Percentiles rank a stretch among this genome's conserved stretches.
Conservation (phyloP, 192 early-diverging fungal genomes). For the Globomyces pollinis-pini region DNA sequence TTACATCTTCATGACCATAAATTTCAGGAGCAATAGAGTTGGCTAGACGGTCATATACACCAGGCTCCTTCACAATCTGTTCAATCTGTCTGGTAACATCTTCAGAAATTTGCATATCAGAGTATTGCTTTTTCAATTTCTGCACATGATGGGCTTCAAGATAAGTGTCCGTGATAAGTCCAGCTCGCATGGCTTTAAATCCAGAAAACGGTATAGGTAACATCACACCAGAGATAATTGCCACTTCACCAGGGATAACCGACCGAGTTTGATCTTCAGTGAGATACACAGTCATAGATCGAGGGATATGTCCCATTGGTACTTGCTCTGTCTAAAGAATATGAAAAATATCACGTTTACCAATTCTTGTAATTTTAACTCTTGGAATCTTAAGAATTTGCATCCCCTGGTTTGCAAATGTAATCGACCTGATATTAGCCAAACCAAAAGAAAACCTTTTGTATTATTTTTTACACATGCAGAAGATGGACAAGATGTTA, state of each 20-base stretch:
- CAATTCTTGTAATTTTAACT: slow-evolving; percentile 94
- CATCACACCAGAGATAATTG: slow-evolving; percentile 77
- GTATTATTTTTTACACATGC: slow-evolving; percentile 73
- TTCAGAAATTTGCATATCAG: slow-evolving; percentile 56
- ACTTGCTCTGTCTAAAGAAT: slow-evolving; percentile 95
- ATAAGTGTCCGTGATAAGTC: slow-evolving; percentile 91
- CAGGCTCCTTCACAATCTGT: slow-evolving; percentile 46
- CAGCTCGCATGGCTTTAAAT: slow-evolving; percentile 81
- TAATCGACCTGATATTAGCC: too few species aligned
- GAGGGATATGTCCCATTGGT: slow-evolving; percentile 96
- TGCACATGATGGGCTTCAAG: slow-evolving; percentile 81
- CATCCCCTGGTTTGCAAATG: slow-evolving; percentile 85
- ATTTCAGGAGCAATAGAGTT: slow-evolving; percentile 82
- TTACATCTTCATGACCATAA: slow-evolving; percentile 87
- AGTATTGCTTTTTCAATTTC: slow-evolving; percentile 86
- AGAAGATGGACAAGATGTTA: slow-evolving; percentile 71
- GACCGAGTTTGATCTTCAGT: slow-evolving; percentile 68
- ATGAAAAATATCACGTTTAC: slow-evolving; percentile 27
- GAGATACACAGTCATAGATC: slow-evolving; percentile 88
- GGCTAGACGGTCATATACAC: slow-evolving; percentile 71
- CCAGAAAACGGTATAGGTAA: slow-evolving; percentile 89
- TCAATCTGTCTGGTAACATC: slow-evolving; percentile 17
- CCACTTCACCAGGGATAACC: slow-evolving; percentile 83
- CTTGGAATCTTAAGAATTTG: slow-evolving; percentile 91
- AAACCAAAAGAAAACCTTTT: slow-evolving; percentile 73